Evolutionary conservation across 768 basidiomycete species (phyloP), one percentile per base, ranked within the genome.

Genomic region (Boletus vermiculosoides): DNA sequence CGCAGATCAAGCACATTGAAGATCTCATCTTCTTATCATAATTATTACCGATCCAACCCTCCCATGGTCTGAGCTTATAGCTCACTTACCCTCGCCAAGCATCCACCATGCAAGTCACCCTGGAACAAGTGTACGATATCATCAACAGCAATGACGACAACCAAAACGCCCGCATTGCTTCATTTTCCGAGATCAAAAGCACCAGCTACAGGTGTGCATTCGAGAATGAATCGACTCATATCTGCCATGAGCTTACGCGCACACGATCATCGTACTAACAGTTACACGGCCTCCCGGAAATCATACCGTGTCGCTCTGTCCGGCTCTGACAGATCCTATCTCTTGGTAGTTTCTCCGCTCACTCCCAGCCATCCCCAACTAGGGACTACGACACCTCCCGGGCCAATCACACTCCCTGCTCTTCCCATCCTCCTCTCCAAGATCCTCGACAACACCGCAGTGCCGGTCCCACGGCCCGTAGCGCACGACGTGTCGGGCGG

Each of bases 381-480:
- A 46, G 61, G 31, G 40, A 42, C 12, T 10, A 39, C 51, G 18
- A 34, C 55, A 42, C 54, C 40, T 20, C 47, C 55, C 28, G 44
- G 15, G 22, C 44, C 58, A 42, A 55, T 78, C 71, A 62, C 73
- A 58, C 39, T 64, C 74, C 28, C 74, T 3, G 62, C 73, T 7
- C 73, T 79, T 48, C 68, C 76, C 37, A 55, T 66, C 44, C 72
- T 84, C 42, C 72, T 82, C 52, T 52, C 68, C 33, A 71, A 70
- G 46, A 80, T 86, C 53, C 73, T 74, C 37, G 63, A 65, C 4
- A 66, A 71, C 39, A 81, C 84, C 8, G 71, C 74, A 18, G 76
- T 87, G 45, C 85, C 86, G 6, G 73, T 83, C 34, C 74, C 80
- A 10, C 67, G 72, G 31, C 75, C 80, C 10, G 75, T 76, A 10